Percentiles rank a stretch among this genome's conserved stretches.
phyloP scores from a whole-genome alignment of 1,284 basidiomycete genomes.

The Moniliella sp. region DNA sequence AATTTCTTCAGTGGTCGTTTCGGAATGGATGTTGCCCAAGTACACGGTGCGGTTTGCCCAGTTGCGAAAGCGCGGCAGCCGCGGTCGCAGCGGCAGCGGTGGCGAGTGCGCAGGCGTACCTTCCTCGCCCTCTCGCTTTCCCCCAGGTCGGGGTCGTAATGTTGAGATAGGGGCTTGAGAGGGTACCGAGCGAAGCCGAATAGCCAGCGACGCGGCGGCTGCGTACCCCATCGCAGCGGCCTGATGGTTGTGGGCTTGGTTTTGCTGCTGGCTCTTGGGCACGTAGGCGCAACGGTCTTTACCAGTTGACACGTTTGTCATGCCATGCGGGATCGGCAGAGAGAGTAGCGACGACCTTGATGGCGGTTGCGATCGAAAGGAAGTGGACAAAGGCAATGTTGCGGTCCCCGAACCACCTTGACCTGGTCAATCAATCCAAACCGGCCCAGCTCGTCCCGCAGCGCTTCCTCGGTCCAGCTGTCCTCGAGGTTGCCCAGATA shows the following conservation, averaged over 20 bases:
- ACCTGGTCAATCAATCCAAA: conserved; percentile 33
- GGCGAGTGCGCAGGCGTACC: conserved; percentile 9
- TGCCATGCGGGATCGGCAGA: conserved; percentile 24
- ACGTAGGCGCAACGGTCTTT: conserved; percentile 33
- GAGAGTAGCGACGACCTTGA: conserved; percentile 25
- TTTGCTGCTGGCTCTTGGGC: conserved; percentile 31
- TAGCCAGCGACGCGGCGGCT: conserved; percentile 28
- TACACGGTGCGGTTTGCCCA: conserved; percentile 32
- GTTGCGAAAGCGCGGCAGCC: conserved; percentile 25
- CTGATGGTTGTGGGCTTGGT: conserved; percentile 31
- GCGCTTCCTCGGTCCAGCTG: conserved; percentile 15
- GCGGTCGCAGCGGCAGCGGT: no score
- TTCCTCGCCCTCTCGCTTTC: conserved; percentile 8
- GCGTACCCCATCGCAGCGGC: conserved; percentile 31
- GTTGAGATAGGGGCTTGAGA: conserved; percentile 1
- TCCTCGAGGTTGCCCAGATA: conserved; percentile 27
- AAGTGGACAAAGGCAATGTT: conserved; percentile 32
- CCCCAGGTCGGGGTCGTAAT: no score
- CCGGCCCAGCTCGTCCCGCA: conserved; percentile 21
- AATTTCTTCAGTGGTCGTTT: conserved; percentile 30
- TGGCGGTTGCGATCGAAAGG: conserved; percentile 27
- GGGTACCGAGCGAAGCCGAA: conserved; percentile 14
- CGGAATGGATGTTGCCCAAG: conserved; percentile 30
- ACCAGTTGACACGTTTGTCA: conserved; percentile 26
- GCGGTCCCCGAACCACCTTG: conserved; percentile 31